Evolutionary conservation across 1,284 basidiomycete species (phyloP).

Genomic region (Trichosporon coremiiforme): DNA sequence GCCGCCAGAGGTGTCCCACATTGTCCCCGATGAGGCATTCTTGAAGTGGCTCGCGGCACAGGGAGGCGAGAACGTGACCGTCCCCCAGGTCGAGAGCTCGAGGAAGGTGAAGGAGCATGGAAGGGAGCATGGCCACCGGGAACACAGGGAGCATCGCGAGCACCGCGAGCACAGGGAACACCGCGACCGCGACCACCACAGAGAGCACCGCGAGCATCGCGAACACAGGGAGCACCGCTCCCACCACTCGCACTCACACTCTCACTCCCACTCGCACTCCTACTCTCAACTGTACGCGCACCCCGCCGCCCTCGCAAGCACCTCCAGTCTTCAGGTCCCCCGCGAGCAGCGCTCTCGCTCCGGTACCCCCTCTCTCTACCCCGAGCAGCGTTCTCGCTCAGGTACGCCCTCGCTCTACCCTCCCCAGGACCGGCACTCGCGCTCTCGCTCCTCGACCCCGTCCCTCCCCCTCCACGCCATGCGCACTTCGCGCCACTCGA

Average conservation of each 20-base stretch:
- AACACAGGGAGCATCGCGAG: neutral
- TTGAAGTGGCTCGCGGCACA: constrained; percentile 10
- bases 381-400: neutral
- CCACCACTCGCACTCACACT: neutral
- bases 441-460: neutral
- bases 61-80: neutral
- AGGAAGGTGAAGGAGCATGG: neutral
- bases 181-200: neutral
- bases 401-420: neutral
- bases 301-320: neutral
- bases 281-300: neutral
- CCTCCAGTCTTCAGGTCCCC: neutral
- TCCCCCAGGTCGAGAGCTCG: neutral
- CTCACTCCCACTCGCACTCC: too few species aligned
- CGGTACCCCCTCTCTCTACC: neutral
- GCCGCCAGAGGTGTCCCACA: neutral
- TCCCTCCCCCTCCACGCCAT: neutral
- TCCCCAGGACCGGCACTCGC: neutral
- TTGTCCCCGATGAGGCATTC: constrained; percentile 16
- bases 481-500: neutral
- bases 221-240: neutral
- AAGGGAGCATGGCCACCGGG: neutral
- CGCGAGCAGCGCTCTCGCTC: neutral
- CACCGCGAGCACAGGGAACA: neutral
- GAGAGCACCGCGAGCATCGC: neutral